phyloP scores from a whole-genome alignment of 148 eudicot species.

The Rhododendron kiyosumense region DNA sequence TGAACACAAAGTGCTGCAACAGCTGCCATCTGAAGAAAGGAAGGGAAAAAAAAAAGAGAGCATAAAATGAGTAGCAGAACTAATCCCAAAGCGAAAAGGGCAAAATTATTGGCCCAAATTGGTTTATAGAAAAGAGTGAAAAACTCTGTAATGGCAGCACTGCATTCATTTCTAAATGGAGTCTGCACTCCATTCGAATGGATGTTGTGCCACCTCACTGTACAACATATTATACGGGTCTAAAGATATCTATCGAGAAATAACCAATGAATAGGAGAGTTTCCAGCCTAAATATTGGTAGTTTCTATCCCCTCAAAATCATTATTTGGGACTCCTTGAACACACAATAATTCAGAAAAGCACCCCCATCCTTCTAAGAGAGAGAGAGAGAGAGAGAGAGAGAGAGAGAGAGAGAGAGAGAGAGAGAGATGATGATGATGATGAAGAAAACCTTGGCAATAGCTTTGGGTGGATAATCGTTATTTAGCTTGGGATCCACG shows the following conservation, averaged over 20 bases:
- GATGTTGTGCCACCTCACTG: neutral
- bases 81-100: neutral
- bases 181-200: neutral
- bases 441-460: constrained; percentile 59
- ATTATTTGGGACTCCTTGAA: neutral
- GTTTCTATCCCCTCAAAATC: neutral
- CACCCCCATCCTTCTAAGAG: neutral
- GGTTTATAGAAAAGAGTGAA: neutral
- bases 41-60: neutral
- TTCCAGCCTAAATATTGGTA: neutral
- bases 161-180: neutral
- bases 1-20: constrained; percentile 96
- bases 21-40: constrained; percentile 70
- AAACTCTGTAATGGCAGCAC: neutral
- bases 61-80: neutral
- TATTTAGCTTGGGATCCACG: constrained; percentile 84
- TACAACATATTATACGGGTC: neutral
- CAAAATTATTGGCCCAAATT: neutral
- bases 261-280: neutral
- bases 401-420: too few relatives aligned
- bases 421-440: too few relatives aligned
- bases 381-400: neutral
- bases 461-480: constrained; percentile 77
- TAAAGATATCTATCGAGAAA: neutral
- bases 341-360: neutral